Evolutionary conservation across 805 yeast species (phyloP).

Genomic region (Scheffersomyces ergatensis): DNA sequence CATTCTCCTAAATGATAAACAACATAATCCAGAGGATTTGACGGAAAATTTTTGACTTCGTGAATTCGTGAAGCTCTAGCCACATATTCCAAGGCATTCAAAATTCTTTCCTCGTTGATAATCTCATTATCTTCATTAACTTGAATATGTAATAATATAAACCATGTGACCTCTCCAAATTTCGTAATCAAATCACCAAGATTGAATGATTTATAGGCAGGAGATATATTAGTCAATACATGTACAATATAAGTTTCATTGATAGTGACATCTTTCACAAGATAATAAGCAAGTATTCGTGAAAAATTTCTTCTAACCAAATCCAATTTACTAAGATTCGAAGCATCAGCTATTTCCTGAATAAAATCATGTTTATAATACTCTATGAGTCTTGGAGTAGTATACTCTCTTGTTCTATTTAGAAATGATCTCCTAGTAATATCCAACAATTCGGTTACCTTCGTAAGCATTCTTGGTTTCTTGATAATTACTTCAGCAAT

Average conservation of each 20-base stretch:
- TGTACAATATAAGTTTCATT: slow-evolving; percentile 50
- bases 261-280: slow-evolving; percentile 49
- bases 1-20: slow-evolving; percentile 46
- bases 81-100: slow-evolving; percentile 42
- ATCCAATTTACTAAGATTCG: slow-evolving; percentile 43
- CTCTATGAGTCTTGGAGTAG: slow-evolving; percentile 73
- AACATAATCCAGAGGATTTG: slow-evolving; percentile 12
- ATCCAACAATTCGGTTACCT: slow-evolving; percentile 64
- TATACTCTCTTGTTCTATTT: slow-evolving; percentile 64
- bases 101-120: slow-evolving; percentile 32
- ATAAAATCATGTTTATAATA: slow-evolving; percentile 63
- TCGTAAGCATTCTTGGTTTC: slow-evolving; percentile 53
- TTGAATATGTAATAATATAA: slow-evolving; percentile 29
- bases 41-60: slow-evolving; percentile 8
- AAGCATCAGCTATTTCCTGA: slow-evolving; percentile 56
- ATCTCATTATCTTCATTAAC: slow-evolving; percentile 23
- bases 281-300: slow-evolving; percentile 54
- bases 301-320: slow-evolving; percentile 50
- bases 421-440: slow-evolving; percentile 62
- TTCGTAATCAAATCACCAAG: slow-evolving; percentile 33
- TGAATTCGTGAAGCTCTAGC: slow-evolving; percentile 24
- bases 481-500: slow-evolving; percentile 64
- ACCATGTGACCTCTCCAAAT: slow-evolving; percentile 40
- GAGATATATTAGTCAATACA: slow-evolving; percentile 52
- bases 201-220: slow-evolving; percentile 36